Evolutionary conservation across 208 protist genomes (phyloP), one percentile per base, ranked within the genome.

Genomic region (Plasmodiophora brassicae): DNA sequence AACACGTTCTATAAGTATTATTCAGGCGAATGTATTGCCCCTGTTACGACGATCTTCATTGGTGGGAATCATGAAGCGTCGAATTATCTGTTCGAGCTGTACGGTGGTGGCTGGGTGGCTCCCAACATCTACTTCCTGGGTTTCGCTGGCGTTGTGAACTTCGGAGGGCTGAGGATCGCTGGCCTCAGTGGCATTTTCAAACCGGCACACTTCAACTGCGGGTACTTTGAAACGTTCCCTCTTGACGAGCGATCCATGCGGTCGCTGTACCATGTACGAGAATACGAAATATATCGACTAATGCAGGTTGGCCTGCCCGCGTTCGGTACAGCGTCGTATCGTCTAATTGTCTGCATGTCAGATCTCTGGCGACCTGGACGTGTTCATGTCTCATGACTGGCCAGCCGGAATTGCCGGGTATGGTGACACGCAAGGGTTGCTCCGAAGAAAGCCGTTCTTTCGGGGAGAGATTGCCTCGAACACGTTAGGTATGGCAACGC

Each of bases 101-200:
- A 83, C 71, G 96, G 98, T 90, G 97, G 97, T 20, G 97, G 97
- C 28, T 99, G 96, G 93, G 93, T 98, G 22, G 96, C 96, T 0
- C 96, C 95, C 0, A 99, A 99, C 90, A 99, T 99, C 85, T 99
- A 98, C 92, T 99, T 96, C 90, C 88, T 99, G 35, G 98, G 98
- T 0, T 92, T 96, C 88, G 94, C 95, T 0, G 95, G 96, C 38
- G 95, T 98, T 1, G 91, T 92, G 28, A 90, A 91, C 8, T 96
- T 97, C 46, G 94, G 93, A 32, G 94, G 94, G 0, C 41, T 96
- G 25, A 87, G 95, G 22, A 96, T 96, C 44, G 94, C 65, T 10
- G 94, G 86, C 0, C 54, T 91, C 14, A 45, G n/a, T 14, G 90
- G 90, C 46, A 92, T 92, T 54, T 92, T 84, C 87, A 92, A 92